A percentile compares a stretch with the other conserved stretches of the same genome.
These are phyloP conservation scores for Camellia japonica DNA, from an alignment of 148 eudicot species.

Conservation along the genomic window DNA sequence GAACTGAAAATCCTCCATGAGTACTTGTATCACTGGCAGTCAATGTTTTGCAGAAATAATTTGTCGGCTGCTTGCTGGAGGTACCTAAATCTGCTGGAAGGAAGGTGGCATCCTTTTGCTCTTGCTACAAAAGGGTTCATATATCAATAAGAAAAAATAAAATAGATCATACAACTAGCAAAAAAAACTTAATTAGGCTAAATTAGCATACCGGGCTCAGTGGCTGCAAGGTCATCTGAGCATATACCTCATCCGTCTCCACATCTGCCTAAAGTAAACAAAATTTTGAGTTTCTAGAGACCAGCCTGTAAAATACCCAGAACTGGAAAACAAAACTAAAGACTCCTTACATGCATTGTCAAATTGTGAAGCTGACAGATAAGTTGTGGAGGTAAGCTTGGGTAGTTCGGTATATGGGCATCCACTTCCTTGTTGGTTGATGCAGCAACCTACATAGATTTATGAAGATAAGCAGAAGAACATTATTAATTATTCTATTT, in stretches of 20 bases:
- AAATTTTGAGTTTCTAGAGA: slow-evolving; percentile 8
- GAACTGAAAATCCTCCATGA: slow-evolving; percentile 48
- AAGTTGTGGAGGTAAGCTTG: slow-evolving; percentile 42
- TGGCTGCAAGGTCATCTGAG: slow-evolving; percentile 46
- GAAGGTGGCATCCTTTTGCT: slow-evolving; percentile 36
- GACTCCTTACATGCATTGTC: slow-evolving; percentile 36
- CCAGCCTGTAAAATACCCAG: not conserved
- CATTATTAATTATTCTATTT: not conserved
- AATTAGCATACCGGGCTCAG: slow-evolving; percentile 26
- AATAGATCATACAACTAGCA: not conserved
- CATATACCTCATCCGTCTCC: slow-evolving; percentile 46
- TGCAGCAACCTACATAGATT: slow-evolving; percentile 29
- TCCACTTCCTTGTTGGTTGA: slow-evolving; percentile 43
- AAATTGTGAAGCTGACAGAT: slow-evolving; percentile 42
- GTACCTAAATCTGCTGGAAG: slow-evolving; percentile 42
- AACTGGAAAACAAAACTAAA: not conserved
- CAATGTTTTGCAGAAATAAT: slow-evolving; percentile 42
- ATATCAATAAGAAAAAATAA: not conserved
- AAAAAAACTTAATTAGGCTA: not conserved
- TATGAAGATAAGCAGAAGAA: not conserved
- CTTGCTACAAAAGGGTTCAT: slow-evolving; percentile 24
- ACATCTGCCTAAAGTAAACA: slow-evolving; percentile 33
- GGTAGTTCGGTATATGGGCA: slow-evolving; percentile 37
- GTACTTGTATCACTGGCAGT: slow-evolving; percentile 47
- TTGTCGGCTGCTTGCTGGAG: slow-evolving; percentile 45